phyloP scores from a whole-genome alignment of 768 basidiomycete genomes.

The Baorangia bicolor region DNA sequence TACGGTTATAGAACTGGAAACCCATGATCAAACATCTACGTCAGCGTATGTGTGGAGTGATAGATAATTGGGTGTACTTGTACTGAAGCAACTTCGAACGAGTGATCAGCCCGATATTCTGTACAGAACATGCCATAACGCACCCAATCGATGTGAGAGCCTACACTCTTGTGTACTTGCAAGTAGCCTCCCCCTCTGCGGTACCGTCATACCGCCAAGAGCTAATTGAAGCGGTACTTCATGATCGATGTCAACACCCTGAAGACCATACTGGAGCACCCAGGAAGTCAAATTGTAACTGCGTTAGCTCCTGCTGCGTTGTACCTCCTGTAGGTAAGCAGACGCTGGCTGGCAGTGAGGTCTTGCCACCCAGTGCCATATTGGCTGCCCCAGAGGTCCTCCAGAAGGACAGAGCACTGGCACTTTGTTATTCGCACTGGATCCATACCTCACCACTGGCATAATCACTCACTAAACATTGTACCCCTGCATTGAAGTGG shows the following conservation, averaged over 20 bases:
- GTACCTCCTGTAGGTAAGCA: slow-evolving; percentile 47
- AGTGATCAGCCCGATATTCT: not conserved
- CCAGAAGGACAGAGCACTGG: slow-evolving; percentile 42
- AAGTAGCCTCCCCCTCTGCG: slow-evolving; percentile 53
- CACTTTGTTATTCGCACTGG: not conserved
- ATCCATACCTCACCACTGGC: not conserved
- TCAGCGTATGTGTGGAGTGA: not conserved
- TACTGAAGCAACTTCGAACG: no score
- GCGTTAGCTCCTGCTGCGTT: slow-evolving; percentile 45
- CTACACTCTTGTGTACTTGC: slow-evolving; percentile 37
- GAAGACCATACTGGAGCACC: slow-evolving; percentile 44
- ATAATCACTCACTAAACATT: slow-evolving; percentile 33
- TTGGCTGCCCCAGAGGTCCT: slow-evolving; percentile 41
- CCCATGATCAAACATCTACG: not conserved
- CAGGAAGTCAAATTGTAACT: slow-evolving; percentile 40
- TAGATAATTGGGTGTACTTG: slow-evolving; percentile 27
- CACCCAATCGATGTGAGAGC: slow-evolving; percentile 46
- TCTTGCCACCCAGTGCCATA: slow-evolving; percentile 45
- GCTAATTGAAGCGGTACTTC: slow-evolving; percentile 29
- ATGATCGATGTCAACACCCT: slow-evolving; percentile 56
- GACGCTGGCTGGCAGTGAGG: slow-evolving; percentile 38
- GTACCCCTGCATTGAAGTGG: slow-evolving; percentile 23
- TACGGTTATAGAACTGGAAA: slow-evolving; percentile 24
- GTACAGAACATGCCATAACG: not conserved
- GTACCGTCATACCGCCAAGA: slow-evolving; percentile 14